Conservation (phyloP, 352 stramenopile genomes). For the Phytopythium montanum region DNA sequence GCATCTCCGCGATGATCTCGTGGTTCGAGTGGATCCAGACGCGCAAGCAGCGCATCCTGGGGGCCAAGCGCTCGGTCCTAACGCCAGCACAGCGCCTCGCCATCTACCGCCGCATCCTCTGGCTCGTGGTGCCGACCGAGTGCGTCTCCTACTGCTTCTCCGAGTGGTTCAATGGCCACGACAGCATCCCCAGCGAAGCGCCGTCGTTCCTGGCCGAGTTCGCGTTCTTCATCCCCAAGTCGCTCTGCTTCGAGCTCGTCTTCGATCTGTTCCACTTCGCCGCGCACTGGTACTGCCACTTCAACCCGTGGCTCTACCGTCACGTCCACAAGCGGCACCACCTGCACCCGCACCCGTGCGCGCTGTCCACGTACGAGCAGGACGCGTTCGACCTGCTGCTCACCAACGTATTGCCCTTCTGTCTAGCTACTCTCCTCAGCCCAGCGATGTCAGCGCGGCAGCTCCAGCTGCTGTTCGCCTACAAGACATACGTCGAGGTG, state of each 20-base stretch:
- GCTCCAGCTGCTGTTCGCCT: constrained; percentile 76
- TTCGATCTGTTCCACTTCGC: constrained; percentile 88
- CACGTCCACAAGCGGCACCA: constrained; percentile 86
- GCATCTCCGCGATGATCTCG: constrained; percentile 53
- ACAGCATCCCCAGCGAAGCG: not conserved
- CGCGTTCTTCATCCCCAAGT: constrained; percentile 74
- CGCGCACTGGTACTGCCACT: constrained; percentile 71
- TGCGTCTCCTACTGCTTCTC: constrained; percentile 59
- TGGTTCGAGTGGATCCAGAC: constrained; percentile 86
- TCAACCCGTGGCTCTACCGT: constrained; percentile 64
- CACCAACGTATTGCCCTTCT: constrained; percentile 76
- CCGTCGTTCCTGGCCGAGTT: constrained; percentile 38
- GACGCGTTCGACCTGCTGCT: constrained; percentile 65
- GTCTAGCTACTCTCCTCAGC: constrained; percentile 37
- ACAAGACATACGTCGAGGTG: constrained; percentile 90
- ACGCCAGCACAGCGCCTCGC: constrained; percentile 28
- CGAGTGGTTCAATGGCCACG: constrained; percentile 9
- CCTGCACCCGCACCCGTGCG: constrained; percentile 65
- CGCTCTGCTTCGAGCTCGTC: constrained; percentile 75
- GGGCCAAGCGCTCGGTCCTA: constrained; percentile 46
- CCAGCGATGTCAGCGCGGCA: constrained; percentile 51
- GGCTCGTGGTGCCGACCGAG: constrained; percentile 66
- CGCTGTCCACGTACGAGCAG: constrained; percentile 85
- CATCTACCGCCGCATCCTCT: constrained; percentile 65
- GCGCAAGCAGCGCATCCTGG: constrained; percentile 64